Conservation (phyloP, 225 moss, liverwort and hornwort species). For the Polytrichum formosum region DNA sequence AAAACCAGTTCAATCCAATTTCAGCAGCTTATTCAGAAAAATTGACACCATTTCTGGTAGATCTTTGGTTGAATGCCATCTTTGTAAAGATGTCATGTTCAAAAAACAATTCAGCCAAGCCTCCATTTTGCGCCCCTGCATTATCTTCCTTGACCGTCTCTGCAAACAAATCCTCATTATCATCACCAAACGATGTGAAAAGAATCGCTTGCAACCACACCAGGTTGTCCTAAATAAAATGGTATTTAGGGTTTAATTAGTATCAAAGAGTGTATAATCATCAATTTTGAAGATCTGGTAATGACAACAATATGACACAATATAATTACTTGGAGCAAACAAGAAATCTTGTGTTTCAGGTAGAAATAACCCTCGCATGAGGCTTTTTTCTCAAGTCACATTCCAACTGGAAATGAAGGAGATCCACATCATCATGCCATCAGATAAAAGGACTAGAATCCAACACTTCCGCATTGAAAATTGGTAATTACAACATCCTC, state of each 20-base stretch:
- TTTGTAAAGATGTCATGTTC: no score
- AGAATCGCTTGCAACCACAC: slow-evolving; percentile 25
- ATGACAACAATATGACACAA: not conserved
- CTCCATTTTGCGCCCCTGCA: slow-evolving; percentile 28
- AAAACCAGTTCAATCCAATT: no score
- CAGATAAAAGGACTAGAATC: no score
- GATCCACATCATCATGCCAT: no score
- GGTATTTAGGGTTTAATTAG: not conserved
- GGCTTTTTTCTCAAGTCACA: no score
- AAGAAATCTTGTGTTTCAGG: not conserved
- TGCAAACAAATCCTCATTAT: slow-evolving; percentile 27
- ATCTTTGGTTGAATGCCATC: no score
- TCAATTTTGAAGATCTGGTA: not conserved
- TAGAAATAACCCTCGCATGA: no score
- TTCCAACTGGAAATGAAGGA: no score
- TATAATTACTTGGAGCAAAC: not conserved
- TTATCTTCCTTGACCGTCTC: slow-evolving; percentile 25
- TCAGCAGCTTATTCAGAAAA: no score
- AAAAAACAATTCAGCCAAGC: slow-evolving; percentile 27
- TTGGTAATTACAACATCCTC: slow-evolving; percentile 1
- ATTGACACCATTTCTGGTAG: no score
- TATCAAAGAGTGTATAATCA: not conserved
- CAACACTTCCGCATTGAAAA: no score
- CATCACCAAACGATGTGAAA: slow-evolving; percentile 62
- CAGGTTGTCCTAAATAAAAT: slow-evolving; percentile 16